Evolutionary conservation across 768 basidiomycete genomes (phyloP).

Genomic region (Amanita polypyramis): DNA sequence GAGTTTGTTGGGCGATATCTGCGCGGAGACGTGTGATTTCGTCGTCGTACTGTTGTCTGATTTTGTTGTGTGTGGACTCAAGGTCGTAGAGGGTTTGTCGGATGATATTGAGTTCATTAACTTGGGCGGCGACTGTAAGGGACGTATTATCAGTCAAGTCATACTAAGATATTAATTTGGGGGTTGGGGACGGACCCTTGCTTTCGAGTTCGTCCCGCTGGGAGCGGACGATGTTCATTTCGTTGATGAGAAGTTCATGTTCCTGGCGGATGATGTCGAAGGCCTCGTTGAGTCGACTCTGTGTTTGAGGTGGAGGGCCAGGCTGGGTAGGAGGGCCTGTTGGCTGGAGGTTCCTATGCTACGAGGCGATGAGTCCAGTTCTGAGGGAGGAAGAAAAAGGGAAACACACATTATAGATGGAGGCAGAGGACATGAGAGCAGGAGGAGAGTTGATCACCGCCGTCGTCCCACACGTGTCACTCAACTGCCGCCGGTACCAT

Average conservation of each 20-base stretch:
- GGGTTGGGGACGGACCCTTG: constrained; percentile 52
- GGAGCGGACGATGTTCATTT: constrained; percentile 53
- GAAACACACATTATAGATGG: constrained; percentile 26
- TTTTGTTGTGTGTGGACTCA: constrained; percentile 79
- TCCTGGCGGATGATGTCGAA: constrained; percentile 78
- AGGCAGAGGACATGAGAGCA: constrained; percentile 19
- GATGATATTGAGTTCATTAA: constrained; percentile 85
- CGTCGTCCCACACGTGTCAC: not conserved
- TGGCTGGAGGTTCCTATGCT: constrained; percentile 51
- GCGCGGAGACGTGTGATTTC: constrained; percentile 65
- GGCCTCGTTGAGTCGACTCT: constrained; percentile 56
- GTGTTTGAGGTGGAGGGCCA: constrained; percentile 19
- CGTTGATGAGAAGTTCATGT: constrained; percentile 65
- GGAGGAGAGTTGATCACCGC: not conserved
- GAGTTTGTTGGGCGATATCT: constrained; percentile 33
- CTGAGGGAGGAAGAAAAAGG: constrained; percentile 2
- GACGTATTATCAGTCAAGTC: not conserved
- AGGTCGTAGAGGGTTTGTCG: constrained; percentile 87
- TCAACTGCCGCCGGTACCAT: not conserved
- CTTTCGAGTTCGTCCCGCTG: constrained; percentile 87
- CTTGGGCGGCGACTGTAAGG: constrained; percentile 62
- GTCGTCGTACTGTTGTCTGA: constrained; percentile 79
- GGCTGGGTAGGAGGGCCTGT: constrained; percentile 30
- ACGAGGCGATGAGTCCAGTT: constrained; percentile 14
- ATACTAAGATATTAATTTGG: not conserved